Evolutionary conservation across 768 basidiomycete genomes (phyloP), one percentile per base, ranked within the genome.

Genomic region (Russula lepida): DNA sequence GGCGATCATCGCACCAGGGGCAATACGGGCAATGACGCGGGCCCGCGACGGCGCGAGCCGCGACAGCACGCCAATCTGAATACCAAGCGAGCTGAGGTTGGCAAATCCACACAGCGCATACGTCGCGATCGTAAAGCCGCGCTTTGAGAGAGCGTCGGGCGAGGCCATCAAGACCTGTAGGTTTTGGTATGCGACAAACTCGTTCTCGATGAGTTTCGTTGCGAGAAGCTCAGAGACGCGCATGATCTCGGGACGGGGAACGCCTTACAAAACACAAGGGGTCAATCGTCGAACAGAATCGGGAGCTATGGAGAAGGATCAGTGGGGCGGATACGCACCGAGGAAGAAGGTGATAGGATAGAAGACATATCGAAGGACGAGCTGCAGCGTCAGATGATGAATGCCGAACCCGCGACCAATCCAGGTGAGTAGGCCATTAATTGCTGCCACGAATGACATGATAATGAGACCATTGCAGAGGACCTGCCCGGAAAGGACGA

Each of bases 51-150:
- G 87, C 21, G 87, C 88, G 32, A 89, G 77, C 25, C 84, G 83
- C 52, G 78, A 76, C 50, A 89, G 77, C 69, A 89, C 87, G 69
- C 88, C 88, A 61, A 89, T 82, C 71, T 93, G 89, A 67, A 95
- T 91, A 69, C 92, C 93, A 27, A 93, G 76, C 6, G 89, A 89
- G 58, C 87, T 84, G 49, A 92, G 76, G 71, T 95, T 95, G 61
- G 90, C 90, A 69, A 95, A 95, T 9, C 94, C 94, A 72, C 92
- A 94, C 17, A 95, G 84, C 13, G 88, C 86, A 71, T 94, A 95
- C 37, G 87, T 84, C 15, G 88, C 84, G 67, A 95, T 93, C 55
- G 86, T 88, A 74, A 78, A 92, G 25, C 84, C 88, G 59, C 88
- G 89, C 33, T 74, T 77, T 21, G 84, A 84, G 54, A 93, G 80